Conservation (phyloP, 805 yeast genomes). For the Candida awuae region DNA sequence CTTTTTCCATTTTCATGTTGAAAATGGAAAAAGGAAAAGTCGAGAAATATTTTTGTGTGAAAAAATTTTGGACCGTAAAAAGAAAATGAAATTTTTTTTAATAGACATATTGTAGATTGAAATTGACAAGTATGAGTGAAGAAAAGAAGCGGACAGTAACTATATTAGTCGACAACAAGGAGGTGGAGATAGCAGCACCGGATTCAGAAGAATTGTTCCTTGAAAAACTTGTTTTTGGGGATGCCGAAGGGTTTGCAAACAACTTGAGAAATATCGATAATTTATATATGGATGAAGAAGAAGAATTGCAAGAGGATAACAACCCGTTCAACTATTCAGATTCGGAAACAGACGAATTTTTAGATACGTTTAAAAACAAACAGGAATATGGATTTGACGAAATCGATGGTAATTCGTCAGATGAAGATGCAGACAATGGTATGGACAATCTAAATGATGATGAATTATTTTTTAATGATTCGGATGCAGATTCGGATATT, state of each 20-base stretch:
- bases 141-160: slow-evolving; percentile 7
- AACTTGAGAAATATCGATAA: slow-evolving; percentile 57
- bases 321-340: slow-evolving; percentile 21
- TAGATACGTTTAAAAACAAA: slow-evolving; percentile 36
- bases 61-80: too few species aligned
- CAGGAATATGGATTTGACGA: slow-evolving; percentile 35
- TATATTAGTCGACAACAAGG: slow-evolving; percentile 7
- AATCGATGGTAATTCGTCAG: slow-evolving; percentile 27
- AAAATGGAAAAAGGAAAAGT: too few species aligned
- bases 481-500: slow-evolving; percentile 26
- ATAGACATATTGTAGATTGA: too few species aligned
- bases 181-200: slow-evolving; percentile 49
- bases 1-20: too few species aligned
- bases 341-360: slow-evolving; percentile 27
- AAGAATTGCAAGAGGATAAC: slow-evolving; percentile 25
- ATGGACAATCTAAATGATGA: slow-evolving; percentile 36
- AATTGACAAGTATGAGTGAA: too few species aligned
- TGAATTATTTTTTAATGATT: slow-evolving; percentile 49
- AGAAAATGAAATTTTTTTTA: too few species aligned
- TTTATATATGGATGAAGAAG: slow-evolving; percentile 40
- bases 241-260: slow-evolving; percentile 60
- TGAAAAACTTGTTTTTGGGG: slow-evolving; percentile 87
- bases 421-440: slow-evolving; percentile 28
- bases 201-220: slow-evolving; percentile 76
- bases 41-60: too few species aligned